phyloP scores from a whole-genome alignment of 2,329 filamentous ascomycete species.

The Fonsecaea pugnacius region DNA sequence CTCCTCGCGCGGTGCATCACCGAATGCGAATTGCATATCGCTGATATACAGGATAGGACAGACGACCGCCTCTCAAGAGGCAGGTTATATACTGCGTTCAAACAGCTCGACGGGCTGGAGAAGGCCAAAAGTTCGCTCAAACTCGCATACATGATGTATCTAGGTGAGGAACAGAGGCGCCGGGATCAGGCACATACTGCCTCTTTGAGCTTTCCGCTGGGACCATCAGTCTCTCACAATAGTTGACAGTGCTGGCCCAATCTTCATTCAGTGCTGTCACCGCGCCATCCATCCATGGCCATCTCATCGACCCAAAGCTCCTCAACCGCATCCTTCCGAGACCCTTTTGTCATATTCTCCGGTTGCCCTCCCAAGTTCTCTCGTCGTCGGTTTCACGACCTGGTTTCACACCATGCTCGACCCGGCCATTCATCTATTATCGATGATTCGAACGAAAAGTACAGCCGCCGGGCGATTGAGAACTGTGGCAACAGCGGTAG shows the following conservation, averaged over 20 bases:
- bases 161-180: conserved; percentile 3
- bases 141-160: conserved; percentile 12
- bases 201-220: background rate
- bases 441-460: too few species aligned
- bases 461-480: too few species aligned
- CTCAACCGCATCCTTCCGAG: too few species aligned
- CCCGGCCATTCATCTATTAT: too few species aligned
- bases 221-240: background rate
- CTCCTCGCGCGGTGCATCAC: conserved; percentile 10
- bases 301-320: background rate
- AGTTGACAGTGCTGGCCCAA: background rate
- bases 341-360: too few species aligned
- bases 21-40: background rate
- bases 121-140: conserved; percentile 14
- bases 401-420: too few species aligned
- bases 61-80: background rate
- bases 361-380: too few species aligned
- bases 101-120: conserved; percentile 12
- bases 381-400: too few species aligned
- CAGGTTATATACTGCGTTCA: conserved; percentile 10
- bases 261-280: background rate
- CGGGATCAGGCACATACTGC: background rate
- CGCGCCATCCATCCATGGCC: background rate
- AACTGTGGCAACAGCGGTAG: too few species aligned
- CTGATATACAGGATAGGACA: conserved; percentile 1